These are phyloP conservation scores for Fusarium sp. DNA, from an alignment of 2,329 filamentous ascomycete genomes.

Conservation along the genomic window DNA sequence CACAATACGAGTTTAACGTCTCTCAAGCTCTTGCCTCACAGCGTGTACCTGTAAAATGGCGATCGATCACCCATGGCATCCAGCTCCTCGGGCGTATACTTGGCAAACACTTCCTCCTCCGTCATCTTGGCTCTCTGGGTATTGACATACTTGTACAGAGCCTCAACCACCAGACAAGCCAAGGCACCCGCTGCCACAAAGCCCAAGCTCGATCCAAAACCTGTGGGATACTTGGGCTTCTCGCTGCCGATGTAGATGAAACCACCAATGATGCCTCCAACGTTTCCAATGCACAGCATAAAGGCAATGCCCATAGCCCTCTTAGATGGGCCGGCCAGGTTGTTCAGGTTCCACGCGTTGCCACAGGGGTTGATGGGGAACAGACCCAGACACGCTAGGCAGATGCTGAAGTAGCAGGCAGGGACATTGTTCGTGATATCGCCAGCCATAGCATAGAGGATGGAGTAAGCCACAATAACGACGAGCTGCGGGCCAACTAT, in stretches of 20 bases:
- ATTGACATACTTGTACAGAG: slow-evolving; percentile 35
- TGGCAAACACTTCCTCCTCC: slow-evolving; percentile 38
- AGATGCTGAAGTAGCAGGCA: slow-evolving; percentile 17
- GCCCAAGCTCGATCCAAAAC: slow-evolving; percentile 28
- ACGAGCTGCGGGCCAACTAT: slow-evolving; percentile 42
- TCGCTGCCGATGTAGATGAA: slow-evolving; percentile 29
- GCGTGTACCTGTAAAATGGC: slow-evolving; percentile 43
- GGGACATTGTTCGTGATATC: slow-evolving; percentile 14
- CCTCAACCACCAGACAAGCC: slow-evolving; percentile 29
- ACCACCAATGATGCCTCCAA: slow-evolving; percentile 31
- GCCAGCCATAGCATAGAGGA: slow-evolving; percentile 13
- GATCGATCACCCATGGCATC: slow-evolving; percentile 46
- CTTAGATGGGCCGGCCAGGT: slow-evolving; percentile 46
- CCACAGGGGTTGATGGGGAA: slow-evolving; percentile 48
- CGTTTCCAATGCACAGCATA: slow-evolving; percentile 40
- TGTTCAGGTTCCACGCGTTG: slow-evolving; percentile 50
- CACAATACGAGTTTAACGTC: background rate
- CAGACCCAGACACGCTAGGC: slow-evolving; percentile 44
- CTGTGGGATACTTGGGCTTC: slow-evolving; percentile 32
- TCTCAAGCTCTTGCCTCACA: background rate
- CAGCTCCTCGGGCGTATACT: slow-evolving; percentile 44
- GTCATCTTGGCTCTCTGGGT: slow-evolving; percentile 32
- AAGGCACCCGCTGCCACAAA: slow-evolving; percentile 14
- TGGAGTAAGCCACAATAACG: slow-evolving; percentile 42
- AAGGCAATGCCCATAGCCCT: slow-evolving; percentile 49